A percentile compares a stretch with the other conserved stretches of the same genome.
phyloP scores from a whole-genome alignment of 129 eudicot genomes.

The Chrysanthemum seticuspe region DNA sequence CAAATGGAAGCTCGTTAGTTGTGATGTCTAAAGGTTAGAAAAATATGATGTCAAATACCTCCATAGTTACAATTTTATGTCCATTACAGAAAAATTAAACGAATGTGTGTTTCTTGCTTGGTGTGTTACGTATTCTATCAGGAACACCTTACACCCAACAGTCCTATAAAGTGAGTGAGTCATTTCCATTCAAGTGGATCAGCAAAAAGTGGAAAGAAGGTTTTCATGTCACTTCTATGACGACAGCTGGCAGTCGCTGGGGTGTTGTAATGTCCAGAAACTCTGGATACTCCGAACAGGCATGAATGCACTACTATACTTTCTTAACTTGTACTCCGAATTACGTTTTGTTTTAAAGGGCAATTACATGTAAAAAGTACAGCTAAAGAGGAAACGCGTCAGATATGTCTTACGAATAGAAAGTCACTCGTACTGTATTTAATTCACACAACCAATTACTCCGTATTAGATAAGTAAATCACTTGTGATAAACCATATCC shows the following conservation, averaged over 20 bases:
- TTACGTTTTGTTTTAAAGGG: background rate
- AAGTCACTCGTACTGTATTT: no score
- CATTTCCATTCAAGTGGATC: conserved; percentile 69
- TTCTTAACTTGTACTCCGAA: background rate
- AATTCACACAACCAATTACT: no score
- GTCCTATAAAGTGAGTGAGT: conserved; percentile 44
- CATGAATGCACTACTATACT: conserved; percentile 10
- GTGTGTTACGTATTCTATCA: conserved; percentile 1
- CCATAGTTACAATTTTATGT: background rate
- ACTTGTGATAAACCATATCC: no score
- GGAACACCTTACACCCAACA: conserved; percentile 45
- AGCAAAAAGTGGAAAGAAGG: conserved; percentile 99
- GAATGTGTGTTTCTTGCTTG: background rate
- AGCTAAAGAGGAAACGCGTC: no score
- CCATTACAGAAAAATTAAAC: conserved; percentile 2
- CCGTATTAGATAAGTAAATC: no score
- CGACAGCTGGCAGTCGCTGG: conserved; percentile 98
- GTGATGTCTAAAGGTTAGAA: conserved; percentile 94
- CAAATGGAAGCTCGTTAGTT: conserved; percentile 91
- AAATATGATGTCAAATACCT: conserved; percentile 4
- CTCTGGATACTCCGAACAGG: conserved; percentile 93
- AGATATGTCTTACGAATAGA: no score
- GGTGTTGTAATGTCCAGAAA: conserved; percentile 98
- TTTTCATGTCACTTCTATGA: conserved; percentile 96
- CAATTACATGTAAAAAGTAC: no score